phyloP scores from a whole-genome alignment of 345 rosid genomes.

The Syzygium grande region DNA sequence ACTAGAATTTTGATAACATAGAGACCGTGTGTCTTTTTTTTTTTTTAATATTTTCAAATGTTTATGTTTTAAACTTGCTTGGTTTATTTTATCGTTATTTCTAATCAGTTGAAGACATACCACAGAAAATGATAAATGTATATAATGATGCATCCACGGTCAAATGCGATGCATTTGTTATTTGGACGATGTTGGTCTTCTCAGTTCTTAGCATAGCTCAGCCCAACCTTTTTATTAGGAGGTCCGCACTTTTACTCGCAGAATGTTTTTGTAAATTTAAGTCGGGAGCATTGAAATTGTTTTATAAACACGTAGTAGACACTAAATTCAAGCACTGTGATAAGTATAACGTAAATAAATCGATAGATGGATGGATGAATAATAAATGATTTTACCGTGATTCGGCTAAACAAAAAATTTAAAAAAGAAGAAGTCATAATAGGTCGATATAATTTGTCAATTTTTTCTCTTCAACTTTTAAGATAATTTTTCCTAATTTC shows the following conservation, averaged over 20 bases:
- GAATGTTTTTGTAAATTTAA: neutral
- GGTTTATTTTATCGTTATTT: neutral
- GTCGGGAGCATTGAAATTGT: neutral
- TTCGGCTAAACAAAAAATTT: neutral
- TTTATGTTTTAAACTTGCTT: neutral
- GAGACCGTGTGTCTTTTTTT: neutral
- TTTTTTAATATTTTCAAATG: neutral
- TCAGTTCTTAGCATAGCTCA: neutral
- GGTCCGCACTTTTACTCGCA: no score
- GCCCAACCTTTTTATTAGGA: no score
- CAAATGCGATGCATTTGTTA: neutral
- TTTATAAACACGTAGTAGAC: neutral
- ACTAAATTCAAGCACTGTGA: no score
- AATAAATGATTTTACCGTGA: neutral
- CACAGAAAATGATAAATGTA: rapidly evolving
- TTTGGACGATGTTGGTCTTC: neutral
- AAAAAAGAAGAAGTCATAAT: neutral
- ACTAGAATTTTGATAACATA: neutral
- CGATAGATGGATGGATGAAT: neutral
- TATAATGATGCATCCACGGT: neutral
- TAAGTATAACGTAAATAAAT: no score
- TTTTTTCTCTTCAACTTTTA: neutral
- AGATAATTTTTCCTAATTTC: neutral
- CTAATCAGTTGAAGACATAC: neutral
- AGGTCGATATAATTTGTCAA: neutral